Conservation (phyloP, 179 eudicot genomes). For the Carnegiea gigantea region DNA sequence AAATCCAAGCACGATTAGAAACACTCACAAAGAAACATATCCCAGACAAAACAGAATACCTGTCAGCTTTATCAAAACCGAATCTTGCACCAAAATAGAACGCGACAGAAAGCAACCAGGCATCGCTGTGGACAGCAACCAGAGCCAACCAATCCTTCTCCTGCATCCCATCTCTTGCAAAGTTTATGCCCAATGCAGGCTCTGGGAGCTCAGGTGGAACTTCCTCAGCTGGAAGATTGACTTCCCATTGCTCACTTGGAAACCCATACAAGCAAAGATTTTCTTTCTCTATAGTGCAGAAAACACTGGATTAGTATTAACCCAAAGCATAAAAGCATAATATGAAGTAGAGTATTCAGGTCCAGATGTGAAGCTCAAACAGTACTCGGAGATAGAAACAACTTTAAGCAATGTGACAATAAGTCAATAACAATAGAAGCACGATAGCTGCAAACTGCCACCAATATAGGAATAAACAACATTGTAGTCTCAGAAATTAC, state of each 20-base stretch:
- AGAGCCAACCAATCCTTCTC: conserved; percentile 54
- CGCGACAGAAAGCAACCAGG: conserved; percentile 55
- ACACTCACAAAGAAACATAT: background rate
- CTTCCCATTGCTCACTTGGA: conserved; percentile 59
- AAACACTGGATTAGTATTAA: background rate
- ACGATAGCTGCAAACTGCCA: no score
- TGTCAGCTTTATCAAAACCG: conserved; percentile 52
- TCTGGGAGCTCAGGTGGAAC: conserved; percentile 60
- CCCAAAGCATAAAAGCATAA: background rate
- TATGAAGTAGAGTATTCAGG: background rate
- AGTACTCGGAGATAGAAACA: background rate
- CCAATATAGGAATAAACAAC: background rate
- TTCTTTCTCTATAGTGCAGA: conserved; percentile 41
- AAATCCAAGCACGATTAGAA: background rate
- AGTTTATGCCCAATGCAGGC: conserved; percentile 55
- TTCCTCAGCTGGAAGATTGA: conserved; percentile 54
- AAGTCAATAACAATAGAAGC: background rate
- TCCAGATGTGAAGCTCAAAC: background rate
- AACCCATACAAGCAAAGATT: conserved; percentile 55
- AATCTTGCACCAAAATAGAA: conserved; percentile 55
- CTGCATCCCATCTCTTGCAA: conserved; percentile 55
- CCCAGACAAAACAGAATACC: conserved; percentile 23
- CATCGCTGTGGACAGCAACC: conserved; percentile 55
- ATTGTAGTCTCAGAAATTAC: no score
- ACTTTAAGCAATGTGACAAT: background rate